Evolutionary conservation across 1,284 basidiomycete species (phyloP).

Genomic region (Trichosporon inkin): DNA sequence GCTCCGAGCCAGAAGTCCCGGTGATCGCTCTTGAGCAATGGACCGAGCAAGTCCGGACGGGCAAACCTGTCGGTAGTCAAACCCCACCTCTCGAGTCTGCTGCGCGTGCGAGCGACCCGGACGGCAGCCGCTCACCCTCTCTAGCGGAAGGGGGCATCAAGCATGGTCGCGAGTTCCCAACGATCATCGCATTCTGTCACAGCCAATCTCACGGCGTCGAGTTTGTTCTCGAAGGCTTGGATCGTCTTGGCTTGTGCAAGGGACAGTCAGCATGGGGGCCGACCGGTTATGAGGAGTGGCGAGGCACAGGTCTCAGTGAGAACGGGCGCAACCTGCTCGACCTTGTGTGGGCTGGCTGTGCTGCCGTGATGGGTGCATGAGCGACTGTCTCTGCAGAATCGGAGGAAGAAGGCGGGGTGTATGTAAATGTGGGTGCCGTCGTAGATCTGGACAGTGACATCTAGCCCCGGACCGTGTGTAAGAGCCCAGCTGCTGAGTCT

Average conservation of each 20-base stretch:
- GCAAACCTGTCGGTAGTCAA: conserved; percentile 19
- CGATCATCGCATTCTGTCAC: conserved; percentile 50
- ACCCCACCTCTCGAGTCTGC: conserved; percentile 17
- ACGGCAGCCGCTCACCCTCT: conserved; percentile 11
- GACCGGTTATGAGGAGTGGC: conserved; percentile 51
- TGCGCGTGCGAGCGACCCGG: background rate
- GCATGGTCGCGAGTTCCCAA: conserved; percentile 44
- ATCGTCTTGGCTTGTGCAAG: conserved; percentile 47
- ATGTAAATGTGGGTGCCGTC: background rate
- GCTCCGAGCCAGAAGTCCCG: conserved; percentile 29
- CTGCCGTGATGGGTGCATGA: conserved; percentile 45
- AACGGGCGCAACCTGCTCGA: conserved; percentile 45
- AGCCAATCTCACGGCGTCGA: conserved; percentile 48
- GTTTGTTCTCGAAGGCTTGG: conserved; percentile 50
- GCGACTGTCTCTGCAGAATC: background rate
- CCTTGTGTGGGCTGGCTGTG: conserved; percentile 47
- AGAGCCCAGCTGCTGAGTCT: too few species aligned
- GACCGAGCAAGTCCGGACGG: conserved; percentile 24
- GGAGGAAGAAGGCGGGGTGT: background rate
- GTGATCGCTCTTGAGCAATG: conserved; percentile 27
- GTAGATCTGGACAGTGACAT: background rate
- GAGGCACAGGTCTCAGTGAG: conserved; percentile 46
- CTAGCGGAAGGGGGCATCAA: conserved; percentile 6
- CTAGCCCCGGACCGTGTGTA: too few species aligned
- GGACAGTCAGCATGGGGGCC: conserved; percentile 50